Evolutionary conservation across 2,329 filamentous ascomycete species (phyloP).

Genomic region (Penicillium nordicum): DNA sequence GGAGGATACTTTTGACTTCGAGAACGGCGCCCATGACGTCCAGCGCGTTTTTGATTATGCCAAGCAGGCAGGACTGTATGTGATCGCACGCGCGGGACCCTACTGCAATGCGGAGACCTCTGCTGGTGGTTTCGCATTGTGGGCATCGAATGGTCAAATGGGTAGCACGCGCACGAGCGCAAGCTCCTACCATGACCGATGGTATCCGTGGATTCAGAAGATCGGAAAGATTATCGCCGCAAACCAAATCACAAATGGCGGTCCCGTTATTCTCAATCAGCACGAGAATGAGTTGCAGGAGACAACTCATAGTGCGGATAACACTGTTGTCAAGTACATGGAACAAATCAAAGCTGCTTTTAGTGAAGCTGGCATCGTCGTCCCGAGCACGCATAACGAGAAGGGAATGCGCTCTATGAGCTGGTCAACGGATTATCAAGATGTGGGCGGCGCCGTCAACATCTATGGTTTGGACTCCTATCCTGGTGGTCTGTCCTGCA

Average conservation of each 20-base stretch:
- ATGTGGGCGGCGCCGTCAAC: constrained; percentile 55
- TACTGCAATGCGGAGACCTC: constrained; percentile 54
- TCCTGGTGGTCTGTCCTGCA: constrained; percentile 47
- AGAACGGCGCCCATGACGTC: constrained; percentile 50
- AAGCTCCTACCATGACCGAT: constrained; percentile 44
- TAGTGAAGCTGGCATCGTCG: constrained; percentile 46
- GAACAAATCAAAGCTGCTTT: constrained; percentile 50
- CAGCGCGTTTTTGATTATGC: constrained; percentile 52
- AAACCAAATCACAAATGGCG: constrained; percentile 52
- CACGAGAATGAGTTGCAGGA: constrained; percentile 55
- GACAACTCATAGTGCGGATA: constrained; percentile 41
- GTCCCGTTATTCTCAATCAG: constrained; percentile 52
- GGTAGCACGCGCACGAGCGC: constrained; percentile 46
- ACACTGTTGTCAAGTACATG: constrained; percentile 53
- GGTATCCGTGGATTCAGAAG: constrained; percentile 48
- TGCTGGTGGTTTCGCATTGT: constrained; percentile 47
- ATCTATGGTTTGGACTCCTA: constrained; percentile 36
- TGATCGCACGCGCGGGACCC: constrained; percentile 51
- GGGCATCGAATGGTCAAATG: constrained; percentile 48
- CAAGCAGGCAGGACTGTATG: constrained; percentile 51
- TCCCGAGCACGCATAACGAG: constrained; percentile 52
- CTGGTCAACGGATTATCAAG: constrained; percentile 55
- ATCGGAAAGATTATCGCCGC: constrained; percentile 49
- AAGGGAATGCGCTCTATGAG: constrained; percentile 49
- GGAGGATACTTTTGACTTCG: constrained; percentile 46